phyloP scores from a whole-genome alignment of 106 monocot species.

The Dioscorea dumetorum region DNA sequence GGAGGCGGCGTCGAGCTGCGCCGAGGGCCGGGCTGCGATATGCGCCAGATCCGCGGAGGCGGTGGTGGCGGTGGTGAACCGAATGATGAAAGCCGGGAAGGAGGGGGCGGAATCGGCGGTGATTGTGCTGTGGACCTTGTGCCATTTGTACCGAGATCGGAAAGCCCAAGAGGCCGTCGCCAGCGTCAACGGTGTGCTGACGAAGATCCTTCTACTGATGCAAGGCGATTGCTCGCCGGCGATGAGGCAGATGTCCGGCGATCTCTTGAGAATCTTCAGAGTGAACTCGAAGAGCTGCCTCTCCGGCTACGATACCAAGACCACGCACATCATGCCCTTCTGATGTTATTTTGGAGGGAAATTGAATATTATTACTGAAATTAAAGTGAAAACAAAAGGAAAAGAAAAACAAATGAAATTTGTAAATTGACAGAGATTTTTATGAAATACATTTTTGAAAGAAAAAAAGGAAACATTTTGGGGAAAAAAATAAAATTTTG shows the following conservation, averaged over 20 bases:
- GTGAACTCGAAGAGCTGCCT: slow-evolving; percentile 58
- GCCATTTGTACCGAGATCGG: slow-evolving; percentile 51
- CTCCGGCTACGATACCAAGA: slow-evolving; percentile 53
- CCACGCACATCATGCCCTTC: slow-evolving; percentile 86
- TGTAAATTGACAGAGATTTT: slow-evolving; percentile 9
- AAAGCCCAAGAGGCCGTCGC: slow-evolving; percentile 55
- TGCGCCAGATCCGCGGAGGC: slow-evolving; percentile 23
- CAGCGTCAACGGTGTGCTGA: slow-evolving; percentile 43
- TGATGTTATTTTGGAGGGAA: slow-evolving; percentile 12
- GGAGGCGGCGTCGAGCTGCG: slow-evolving; percentile 36
- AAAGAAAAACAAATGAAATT: background rate
- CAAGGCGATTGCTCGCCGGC: slow-evolving; percentile 75
- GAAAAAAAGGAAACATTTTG: background rate
- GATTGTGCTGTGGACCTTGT: slow-evolving; percentile 65
- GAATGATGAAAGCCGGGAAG: slow-evolving; percentile 56
- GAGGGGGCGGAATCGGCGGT: slow-evolving; percentile 58
- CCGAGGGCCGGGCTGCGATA: slow-evolving; percentile 54
- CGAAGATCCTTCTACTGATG: slow-evolving; percentile 68
- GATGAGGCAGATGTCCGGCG: slow-evolving; percentile 68
- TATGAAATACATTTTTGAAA: background rate
- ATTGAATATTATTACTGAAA: background rate
- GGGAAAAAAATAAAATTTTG: background rate
- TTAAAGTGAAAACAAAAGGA: background rate
- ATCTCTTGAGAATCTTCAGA: slow-evolving; percentile 55
- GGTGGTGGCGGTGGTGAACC: slow-evolving; percentile 26